These are phyloP conservation scores for Fusarium setosum DNA, from an alignment of 2,329 filamentous ascomycete genomes.

Conservation along the genomic window DNA sequence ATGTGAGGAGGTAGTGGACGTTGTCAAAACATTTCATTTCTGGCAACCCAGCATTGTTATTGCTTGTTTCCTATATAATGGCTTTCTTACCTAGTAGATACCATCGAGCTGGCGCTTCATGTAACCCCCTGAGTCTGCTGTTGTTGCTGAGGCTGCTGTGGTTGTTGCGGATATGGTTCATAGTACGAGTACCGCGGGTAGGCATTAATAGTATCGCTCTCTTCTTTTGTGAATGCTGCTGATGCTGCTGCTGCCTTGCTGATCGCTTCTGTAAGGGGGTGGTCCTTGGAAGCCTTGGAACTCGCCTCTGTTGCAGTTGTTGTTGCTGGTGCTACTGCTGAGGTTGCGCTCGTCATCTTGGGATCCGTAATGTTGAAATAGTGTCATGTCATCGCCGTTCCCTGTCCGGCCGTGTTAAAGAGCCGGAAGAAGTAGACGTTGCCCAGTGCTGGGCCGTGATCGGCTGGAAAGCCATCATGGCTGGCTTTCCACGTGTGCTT, in stretches of 20 bases:
- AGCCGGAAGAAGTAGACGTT: slow-evolving; percentile 9
- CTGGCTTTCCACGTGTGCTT: slow-evolving; percentile 1
- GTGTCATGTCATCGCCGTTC: neutral
- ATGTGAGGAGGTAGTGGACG: neutral
- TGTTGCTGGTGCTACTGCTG: neutral
- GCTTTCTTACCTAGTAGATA: neutral
- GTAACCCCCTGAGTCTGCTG: neutral
- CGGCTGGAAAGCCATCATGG: neutral
- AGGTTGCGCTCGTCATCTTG: neutral
- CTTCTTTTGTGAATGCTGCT: neutral
- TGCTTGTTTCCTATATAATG: too few relatives aligned
- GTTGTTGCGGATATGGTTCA: neutral
- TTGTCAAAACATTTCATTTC: too few relatives aligned
- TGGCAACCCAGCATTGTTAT: neutral
- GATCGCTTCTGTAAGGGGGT: neutral
- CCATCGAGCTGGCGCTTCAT: neutral
- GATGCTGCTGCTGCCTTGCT: neutral
- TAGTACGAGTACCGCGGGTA: neutral
- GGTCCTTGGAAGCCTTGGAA: neutral
- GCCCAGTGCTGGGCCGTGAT: neutral
- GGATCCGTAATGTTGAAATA: slow-evolving; percentile 12
- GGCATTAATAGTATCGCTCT: neutral
- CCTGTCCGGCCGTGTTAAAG: neutral
- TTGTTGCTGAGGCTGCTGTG: neutral
- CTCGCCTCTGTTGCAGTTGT: neutral